Evolutionary conservation across 202 grass and related monocot genomes (phyloP), one percentile per base, ranked within the genome.

Genomic region (Carex sylvatica): DNA sequence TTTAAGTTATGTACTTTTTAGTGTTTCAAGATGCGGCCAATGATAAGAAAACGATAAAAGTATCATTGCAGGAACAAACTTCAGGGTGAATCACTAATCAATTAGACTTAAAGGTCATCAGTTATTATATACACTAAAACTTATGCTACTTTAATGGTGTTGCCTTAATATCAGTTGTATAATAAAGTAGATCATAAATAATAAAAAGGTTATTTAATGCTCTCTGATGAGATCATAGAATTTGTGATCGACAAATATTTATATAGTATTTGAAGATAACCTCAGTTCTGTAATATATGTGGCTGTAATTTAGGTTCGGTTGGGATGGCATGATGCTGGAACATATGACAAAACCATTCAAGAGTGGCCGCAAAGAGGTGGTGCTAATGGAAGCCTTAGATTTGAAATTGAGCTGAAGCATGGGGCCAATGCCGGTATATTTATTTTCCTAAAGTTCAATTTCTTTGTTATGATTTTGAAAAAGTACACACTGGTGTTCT

Each of bases 281-380:
- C 13, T 36, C 8, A 77, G 7, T 33, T 58, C 56, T 30, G 73
- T 88, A 79, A 2, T 15, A 30, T 73, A 8, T 87, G 15, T 51
- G 24, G 42, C 60, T 5, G 30, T 80, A 42, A 85, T 76, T 68
- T 67, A 98, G 95, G 91, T 98, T 54, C 92, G 95, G 72, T 82
- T 98, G 24, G 95, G 95, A 59, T 98, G 95, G 95, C 95, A 98
- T 86, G 95, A 98, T 91, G 86, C 95, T 24, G 95, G 95, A 62
- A 98, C 95, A 2, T 95, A 93, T 55, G 91, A 98, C 70, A 95
- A 95, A 86, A 95, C 84, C 71, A 93, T 98, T 51, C 74, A 88
- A 82, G 95, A 93, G 38, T 95, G 95, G 95, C 92, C 95, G 11
- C 91, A 89, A 71, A 61, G 95, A 62, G 95, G 95, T 23, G 95